Conservation (phyloP, 805 yeast species). For the Candida pseudoglaebosa region DNA sequence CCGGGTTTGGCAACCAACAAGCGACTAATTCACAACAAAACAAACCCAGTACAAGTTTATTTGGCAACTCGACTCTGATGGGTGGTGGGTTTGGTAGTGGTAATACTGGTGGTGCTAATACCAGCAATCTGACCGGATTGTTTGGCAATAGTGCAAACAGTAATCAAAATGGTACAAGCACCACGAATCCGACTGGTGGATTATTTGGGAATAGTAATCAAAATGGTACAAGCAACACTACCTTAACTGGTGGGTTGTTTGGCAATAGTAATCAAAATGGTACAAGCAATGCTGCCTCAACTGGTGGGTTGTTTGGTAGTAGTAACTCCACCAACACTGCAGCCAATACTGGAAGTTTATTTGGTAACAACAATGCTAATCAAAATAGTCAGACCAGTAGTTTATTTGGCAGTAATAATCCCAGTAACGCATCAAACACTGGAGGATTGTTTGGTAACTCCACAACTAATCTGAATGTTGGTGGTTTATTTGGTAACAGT, state of each 20-base stretch:
- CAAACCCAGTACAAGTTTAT: constrained; percentile 1
- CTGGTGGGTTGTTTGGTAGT: constrained; percentile 16
- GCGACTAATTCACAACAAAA: constrained; percentile 1
- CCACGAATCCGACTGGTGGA: constrained; percentile 12
- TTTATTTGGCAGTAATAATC: constrained; percentile 15
- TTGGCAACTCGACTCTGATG: constrained; percentile 3
- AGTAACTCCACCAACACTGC: constrained; percentile 6
- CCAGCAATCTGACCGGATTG: constrained; percentile 10
- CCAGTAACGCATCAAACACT: constrained; percentile 4
- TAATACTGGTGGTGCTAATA: constrained; percentile 4
- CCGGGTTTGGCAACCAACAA: constrained; percentile 18
- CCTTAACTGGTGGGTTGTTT: constrained; percentile 22
- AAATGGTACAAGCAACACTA: constrained; percentile 8
- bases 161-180: too few species aligned
- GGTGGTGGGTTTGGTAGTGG: constrained; percentile 10
- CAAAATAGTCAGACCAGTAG: constrained; percentile 8
- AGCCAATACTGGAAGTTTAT: constrained; percentile 8
- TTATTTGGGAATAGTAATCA: constrained; percentile 19
- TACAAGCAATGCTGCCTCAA: background rate
- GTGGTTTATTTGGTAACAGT: constrained; percentile 3
- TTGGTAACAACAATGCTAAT: constrained; percentile 7
- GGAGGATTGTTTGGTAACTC: constrained; percentile 21
- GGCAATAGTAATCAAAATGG: constrained; percentile 17
- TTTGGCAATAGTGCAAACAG: constrained; percentile 23
- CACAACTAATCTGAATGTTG: background rate